These are phyloP conservation scores for Penicillium sp. DNA, from an alignment of 2,329 filamentous ascomycete species.

Conservation along the genomic window DNA sequence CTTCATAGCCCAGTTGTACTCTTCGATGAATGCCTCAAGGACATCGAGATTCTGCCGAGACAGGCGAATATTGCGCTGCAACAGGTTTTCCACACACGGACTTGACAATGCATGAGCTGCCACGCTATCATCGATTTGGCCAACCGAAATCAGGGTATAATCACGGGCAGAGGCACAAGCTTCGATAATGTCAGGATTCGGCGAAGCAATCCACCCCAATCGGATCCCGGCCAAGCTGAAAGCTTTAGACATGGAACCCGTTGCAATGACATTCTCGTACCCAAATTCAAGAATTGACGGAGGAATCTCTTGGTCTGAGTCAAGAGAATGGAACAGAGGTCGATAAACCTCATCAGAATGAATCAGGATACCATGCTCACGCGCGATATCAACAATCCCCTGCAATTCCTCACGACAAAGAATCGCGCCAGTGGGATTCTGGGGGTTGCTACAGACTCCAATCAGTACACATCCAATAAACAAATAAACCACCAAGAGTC, in stretches of 20 bases:
- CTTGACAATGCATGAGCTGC: slow-evolving; percentile 68
- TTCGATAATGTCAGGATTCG: slow-evolving; percentile 59
- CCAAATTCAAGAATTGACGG: slow-evolving; percentile 68
- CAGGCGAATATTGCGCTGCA: slow-evolving; percentile 61
- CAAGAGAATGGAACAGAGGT: slow-evolving; percentile 68
- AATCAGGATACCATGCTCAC: slow-evolving; percentile 62
- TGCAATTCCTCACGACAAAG: slow-evolving; percentile 61
- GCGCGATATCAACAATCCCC: slow-evolving; percentile 62
- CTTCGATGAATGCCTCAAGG: slow-evolving; percentile 61
- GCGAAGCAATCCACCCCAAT: slow-evolving; percentile 73
- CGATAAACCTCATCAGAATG: slow-evolving; percentile 79
- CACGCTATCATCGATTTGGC: slow-evolving; percentile 70
- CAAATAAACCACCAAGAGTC: neutral
- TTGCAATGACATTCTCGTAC: slow-evolving; percentile 66
- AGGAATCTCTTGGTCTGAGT: slow-evolving; percentile 51
- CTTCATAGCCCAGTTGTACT: slow-evolving; percentile 57
- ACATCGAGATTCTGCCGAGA: slow-evolving; percentile 64
- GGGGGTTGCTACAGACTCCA: slow-evolving; percentile 58
- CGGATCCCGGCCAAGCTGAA: slow-evolving; percentile 76
- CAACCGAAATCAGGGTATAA: slow-evolving; percentile 79
- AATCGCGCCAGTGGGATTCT: slow-evolving; percentile 76
- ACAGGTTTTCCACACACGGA: slow-evolving; percentile 57
- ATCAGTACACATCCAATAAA: neutral
- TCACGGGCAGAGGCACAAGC: slow-evolving; percentile 64
- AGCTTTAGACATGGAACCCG: slow-evolving; percentile 78